Evolutionary conservation across 1,139 yeast species (phyloP).

Genomic region (Protomyces arabidopsidicola): DNA sequence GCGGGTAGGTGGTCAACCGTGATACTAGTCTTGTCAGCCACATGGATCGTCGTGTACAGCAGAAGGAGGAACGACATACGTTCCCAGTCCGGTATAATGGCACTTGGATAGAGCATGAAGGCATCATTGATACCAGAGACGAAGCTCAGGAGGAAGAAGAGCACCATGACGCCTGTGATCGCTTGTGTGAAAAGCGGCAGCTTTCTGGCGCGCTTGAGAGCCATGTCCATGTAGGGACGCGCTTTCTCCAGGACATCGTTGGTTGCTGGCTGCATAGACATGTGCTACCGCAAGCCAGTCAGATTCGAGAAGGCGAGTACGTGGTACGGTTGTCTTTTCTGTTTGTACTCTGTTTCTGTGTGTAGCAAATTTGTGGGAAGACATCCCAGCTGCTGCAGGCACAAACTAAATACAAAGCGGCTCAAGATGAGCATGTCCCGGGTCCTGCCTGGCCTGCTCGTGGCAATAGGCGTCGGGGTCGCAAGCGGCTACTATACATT

Average conservation of each 20-base stretch:
- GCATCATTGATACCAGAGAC: constrained; percentile 7
- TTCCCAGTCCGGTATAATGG: constrained; percentile 9
- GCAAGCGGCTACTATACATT: constrained; percentile 22
- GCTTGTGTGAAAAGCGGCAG: constrained; percentile 15
- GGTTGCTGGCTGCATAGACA: neutral
- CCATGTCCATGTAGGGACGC: constrained; percentile 4
- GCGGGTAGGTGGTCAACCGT: constrained; percentile 67
- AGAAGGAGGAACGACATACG: neutral
- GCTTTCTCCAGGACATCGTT: constrained; percentile 15
- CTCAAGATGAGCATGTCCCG: constrained; percentile 7
- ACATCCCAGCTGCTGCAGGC: neutral
- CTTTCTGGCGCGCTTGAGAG: constrained; percentile 3
- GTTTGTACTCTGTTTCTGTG: too few species aligned
- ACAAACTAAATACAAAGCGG: neutral
- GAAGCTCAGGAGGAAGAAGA: constrained; percentile 9
- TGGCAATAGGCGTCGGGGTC: constrained; percentile 18
- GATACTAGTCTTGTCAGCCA: constrained; percentile 40
- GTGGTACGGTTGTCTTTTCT: too few species aligned
- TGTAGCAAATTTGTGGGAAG: neutral
- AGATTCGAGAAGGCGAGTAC: too few species aligned
- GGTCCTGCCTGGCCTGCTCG: constrained; percentile 16
- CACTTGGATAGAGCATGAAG: constrained; percentile 13
- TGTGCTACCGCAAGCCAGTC: neutral
- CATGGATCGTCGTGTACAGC: neutral
- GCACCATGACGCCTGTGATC: constrained; percentile 1